These are phyloP conservation scores for Excoecaria cochinchinensis DNA, from an alignment of 345 rosid species.

Conservation along the genomic window DNA sequence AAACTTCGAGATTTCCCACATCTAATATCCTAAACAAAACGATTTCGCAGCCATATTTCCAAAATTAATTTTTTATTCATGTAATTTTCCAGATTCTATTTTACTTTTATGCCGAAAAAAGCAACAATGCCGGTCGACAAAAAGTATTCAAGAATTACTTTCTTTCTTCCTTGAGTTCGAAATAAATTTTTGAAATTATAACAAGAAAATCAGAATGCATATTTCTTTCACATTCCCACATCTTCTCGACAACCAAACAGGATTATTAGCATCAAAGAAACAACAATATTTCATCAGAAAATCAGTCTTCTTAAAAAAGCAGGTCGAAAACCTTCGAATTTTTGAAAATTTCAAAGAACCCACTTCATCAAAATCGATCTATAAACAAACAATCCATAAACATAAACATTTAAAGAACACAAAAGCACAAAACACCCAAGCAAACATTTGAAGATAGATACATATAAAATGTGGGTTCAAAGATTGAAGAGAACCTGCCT, in stretches of 20 bases:
- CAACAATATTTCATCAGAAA: neutral
- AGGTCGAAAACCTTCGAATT: conserved; percentile 7
- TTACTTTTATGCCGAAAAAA: neutral
- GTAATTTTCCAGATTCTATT: neutral
- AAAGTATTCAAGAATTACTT: neutral
- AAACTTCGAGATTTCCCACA: neutral
- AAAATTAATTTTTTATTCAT: neutral
- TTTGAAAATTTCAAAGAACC: conserved; percentile 7
- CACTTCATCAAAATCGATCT: neutral
- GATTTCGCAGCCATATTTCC: neutral
- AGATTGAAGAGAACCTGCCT: neutral
- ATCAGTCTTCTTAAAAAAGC: neutral
- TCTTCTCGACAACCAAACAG: neutral
- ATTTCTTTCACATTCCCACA: neutral
- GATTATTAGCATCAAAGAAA: neutral
- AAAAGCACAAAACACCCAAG: neutral
- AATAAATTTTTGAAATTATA: neutral
- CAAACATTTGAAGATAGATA: neutral
- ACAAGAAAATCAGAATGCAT: neutral
- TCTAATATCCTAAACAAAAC: neutral
- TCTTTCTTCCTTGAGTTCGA: neutral
- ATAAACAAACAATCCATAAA: neutral
- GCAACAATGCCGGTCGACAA: neutral
- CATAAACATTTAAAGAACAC: neutral
- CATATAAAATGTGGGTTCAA: neutral